These are phyloP conservation scores for Paracoccidioides lutzii DNA, from an alignment of 2,329 filamentous ascomycete species.

Conservation along the genomic window DNA sequence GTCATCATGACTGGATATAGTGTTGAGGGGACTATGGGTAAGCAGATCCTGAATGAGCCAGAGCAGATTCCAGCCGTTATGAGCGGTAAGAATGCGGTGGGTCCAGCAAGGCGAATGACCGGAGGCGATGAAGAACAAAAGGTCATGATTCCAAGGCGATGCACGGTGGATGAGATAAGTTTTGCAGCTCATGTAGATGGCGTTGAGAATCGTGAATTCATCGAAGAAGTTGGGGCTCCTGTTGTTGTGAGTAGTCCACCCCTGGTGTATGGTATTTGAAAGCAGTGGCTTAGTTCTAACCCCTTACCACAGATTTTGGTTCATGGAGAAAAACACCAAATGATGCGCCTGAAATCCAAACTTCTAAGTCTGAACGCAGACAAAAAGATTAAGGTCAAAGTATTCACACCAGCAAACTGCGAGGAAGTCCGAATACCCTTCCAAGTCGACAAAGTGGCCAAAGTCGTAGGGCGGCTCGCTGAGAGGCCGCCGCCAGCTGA, in stretches of 20 bases:
- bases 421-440: slow-evolving; percentile 93
- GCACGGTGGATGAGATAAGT: slow-evolving; percentile 85
- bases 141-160: slow-evolving; percentile 80
- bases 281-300: not conserved
- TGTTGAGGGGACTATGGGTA: slow-evolving; percentile 96
- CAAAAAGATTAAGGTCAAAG: slow-evolving; percentile 71
- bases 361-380: slow-evolving; percentile 80
- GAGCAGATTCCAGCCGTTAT: slow-evolving; percentile 92
- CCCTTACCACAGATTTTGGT: slow-evolving; percentile 60
- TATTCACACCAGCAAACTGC: slow-evolving; percentile 87
- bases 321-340: slow-evolving; percentile 93
- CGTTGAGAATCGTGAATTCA: slow-evolving; percentile 89
- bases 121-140: slow-evolving; percentile 62
- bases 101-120: slow-evolving; percentile 44
- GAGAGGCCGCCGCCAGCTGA: slow-evolving; percentile 56
- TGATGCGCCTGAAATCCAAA: slow-evolving; percentile 93
- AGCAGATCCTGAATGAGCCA: slow-evolving; percentile 86
- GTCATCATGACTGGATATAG: slow-evolving; percentile 98
- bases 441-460: slow-evolving; percentile 86
- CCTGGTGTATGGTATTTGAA: no score
- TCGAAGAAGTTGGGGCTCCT: slow-evolving; percentile 81
- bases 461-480: slow-evolving; percentile 88
- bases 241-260: slow-evolving; percentile 57
- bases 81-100: slow-evolving; percentile 50
- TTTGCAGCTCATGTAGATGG: slow-evolving; percentile 97